Base-by-base conservation (phyloP, 108 stramenopile genomes). In the Pseudonitzschia pungens region DNA sequence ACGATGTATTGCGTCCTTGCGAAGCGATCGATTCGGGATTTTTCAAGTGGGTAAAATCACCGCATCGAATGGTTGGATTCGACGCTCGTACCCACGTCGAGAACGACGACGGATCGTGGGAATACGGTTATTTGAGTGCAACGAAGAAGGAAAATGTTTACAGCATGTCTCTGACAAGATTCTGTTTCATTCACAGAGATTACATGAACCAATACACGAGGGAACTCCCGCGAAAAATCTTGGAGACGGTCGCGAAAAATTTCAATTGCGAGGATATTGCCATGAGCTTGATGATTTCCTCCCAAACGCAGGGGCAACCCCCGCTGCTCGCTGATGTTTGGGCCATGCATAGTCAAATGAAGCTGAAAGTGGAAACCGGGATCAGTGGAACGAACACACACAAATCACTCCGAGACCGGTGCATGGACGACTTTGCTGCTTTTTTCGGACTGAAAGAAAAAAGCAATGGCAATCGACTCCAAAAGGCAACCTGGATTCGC, bases 251-350 rank as follows among this genome's bases (percentile, higher is more conserved):
- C 4, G 87, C 74, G 6, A 58, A 71, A 8, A 59, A 89, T 60
- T 84, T 89, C 22, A 87, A 95, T 74, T 95, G 93, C 62, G 93
- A 95, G 76, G 93, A 95, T 48, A 86, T 95, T 70, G 91, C 91
- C 60, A 87, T 95, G 89, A 85, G 77, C 42, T 88, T 90, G 69
- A 78, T 87, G 53, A 81, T 95, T 27, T 91, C 90, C 8, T 80
- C 87, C 0, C 60, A 81, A 26, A 92, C 91, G 20, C 65, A 78
- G 32, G 93, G 91, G 1, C 76, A 78, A 50, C 86, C 88, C 6
- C 89, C 93, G 0, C 73, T 92, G 21, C 63, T 95, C 42, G 89
- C 91, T 16, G 91, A 95, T 57, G 80, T 79, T 42, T 95, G 93
- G 93, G 87, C 91, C 12, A 81, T 86, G 27, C 80, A 83, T 32